A percentile compares a stretch with the other conserved stretches of the same genome.
These are phyloP conservation scores for Leptodontidium sp. DNA, from an alignment of 2,329 filamentous ascomycete genomes.

Conservation along the genomic window DNA sequence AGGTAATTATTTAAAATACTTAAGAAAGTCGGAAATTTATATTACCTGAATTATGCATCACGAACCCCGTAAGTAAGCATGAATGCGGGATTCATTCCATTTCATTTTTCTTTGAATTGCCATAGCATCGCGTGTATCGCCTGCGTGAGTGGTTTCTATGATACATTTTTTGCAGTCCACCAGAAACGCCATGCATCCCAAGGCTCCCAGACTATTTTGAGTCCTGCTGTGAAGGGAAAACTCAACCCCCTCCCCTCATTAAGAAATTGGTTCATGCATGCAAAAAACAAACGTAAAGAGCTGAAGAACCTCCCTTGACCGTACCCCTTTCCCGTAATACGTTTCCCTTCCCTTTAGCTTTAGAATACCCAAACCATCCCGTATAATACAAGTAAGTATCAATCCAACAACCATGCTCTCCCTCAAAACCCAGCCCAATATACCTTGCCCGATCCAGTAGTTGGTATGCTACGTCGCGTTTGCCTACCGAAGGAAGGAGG, in stretches of 20 bases:
- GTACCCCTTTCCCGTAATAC: not conserved
- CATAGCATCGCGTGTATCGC: not conserved
- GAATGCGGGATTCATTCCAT: not conserved
- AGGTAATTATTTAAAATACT: too few species aligned
- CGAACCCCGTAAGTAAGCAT: too few species aligned
- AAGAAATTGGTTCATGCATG: not conserved
- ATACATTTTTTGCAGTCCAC: not conserved
- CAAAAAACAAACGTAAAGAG: not conserved
- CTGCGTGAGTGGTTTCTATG: not conserved
- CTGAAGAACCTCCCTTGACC: not conserved
- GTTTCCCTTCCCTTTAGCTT: not conserved
- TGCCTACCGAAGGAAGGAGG: not conserved
- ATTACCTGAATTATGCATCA: too few species aligned
- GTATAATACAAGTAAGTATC: not conserved
- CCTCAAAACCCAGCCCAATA: not conserved
- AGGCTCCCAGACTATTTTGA: not conserved
- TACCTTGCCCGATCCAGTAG: not conserved
- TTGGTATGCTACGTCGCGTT: not conserved
- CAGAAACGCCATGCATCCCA: conserved; percentile 6
- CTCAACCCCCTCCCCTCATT: not conserved
- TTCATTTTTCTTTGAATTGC: not conserved
- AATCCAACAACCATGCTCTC: not conserved
- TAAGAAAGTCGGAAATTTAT: too few species aligned
- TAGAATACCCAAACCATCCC: not conserved
- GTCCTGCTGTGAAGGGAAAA: not conserved